These are phyloP conservation scores for Lachancea fermentati DNA, from an alignment of 805 yeast genomes.

Conservation along the genomic window DNA sequence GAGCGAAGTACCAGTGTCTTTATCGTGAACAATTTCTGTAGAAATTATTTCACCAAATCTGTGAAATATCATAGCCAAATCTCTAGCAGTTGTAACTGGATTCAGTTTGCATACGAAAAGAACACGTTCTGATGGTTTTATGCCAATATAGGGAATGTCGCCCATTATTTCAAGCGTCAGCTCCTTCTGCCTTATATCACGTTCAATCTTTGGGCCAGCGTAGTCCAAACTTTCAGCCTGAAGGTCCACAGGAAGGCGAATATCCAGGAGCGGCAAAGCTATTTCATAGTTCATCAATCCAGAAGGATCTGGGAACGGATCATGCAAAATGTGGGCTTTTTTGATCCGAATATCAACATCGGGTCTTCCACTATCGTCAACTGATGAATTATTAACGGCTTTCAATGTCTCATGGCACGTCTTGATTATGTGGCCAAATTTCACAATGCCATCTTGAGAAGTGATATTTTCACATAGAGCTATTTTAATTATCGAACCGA, in stretches of 20 bases:
- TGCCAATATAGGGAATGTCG: constrained; percentile 53
- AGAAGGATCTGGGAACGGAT: constrained; percentile 43
- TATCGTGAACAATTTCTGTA: constrained; percentile 49
- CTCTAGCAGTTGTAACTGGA: constrained; percentile 54
- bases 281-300: constrained; percentile 19
- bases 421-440: constrained; percentile 43
- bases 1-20: constrained; percentile 42
- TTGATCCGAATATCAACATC: constrained; percentile 47
- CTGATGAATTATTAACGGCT: constrained; percentile 35
- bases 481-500: constrained; percentile 20
- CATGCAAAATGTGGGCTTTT: constrained; percentile 45
- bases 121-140: constrained; percentile 55
- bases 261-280: constrained; percentile 36
- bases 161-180: constrained; percentile 59
- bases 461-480: constrained; percentile 10
- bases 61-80: constrained; percentile 50
- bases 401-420: constrained; percentile 48
- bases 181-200: constrained; percentile 38
- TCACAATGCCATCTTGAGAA: constrained; percentile 15
- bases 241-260: constrained; percentile 27
- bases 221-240: constrained; percentile 14
- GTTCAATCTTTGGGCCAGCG: constrained; percentile 25
- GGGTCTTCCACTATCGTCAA: constrained; percentile 40
- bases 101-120: constrained; percentile 60
- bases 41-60: constrained; percentile 52